Base-by-base conservation (phyloP, 805 yeast species). In the Wickerhamiella dianesei region DNA sequence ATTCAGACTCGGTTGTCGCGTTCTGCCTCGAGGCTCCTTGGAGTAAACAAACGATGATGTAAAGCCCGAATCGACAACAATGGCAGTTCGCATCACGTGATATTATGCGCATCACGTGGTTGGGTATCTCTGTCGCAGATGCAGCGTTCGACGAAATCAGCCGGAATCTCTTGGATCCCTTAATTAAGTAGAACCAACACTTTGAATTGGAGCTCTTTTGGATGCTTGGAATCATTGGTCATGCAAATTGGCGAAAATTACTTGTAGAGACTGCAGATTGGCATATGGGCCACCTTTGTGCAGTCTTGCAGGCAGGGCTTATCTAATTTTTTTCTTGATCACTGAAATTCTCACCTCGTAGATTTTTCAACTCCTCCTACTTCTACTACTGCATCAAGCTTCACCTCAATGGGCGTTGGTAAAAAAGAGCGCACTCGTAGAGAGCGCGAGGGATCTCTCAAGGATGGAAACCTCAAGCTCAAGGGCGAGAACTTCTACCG, bases 401-500 rank as follows among this genome's bases (percentile, higher is more conserved):
- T 32, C 16, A 36, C 32, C 21, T 51, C 51, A 48, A 89, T 89
- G 98, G 97, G 96, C 61, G 81, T 87, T 22, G 88, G 77, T 48
- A 89, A 89, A 72, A 92, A 87, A 59, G 98, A 89, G 66, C 83
- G 82, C 64, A 74, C 73, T 59, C 80, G 98, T 70, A 77, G 96
- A 61, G 72, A 73, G 48, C 82, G 95, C 60, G 84, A 87, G 62
- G 81, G 81, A 46, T 84, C 80, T 57, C 43, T 53, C n/a, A 75
- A 85, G 59, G 95, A 84, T 64, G 96, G 96, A 22, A 89, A 89
- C 59, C 74, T 92, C 48, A 79, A 94, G 52, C 94, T 85, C 45
- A 89, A 89, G 64, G 98, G 98, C 60, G 98, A 89, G 67, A 89
- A 89, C 70, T 89, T 89, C 66, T 89, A 89, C 70, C 58, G 69